Percentiles rank a stretch among this genome's conserved stretches.
Conservation (phyloP, 2,329 filamentous ascomycete species). For the Sphaerulina vaccinii region DNA sequence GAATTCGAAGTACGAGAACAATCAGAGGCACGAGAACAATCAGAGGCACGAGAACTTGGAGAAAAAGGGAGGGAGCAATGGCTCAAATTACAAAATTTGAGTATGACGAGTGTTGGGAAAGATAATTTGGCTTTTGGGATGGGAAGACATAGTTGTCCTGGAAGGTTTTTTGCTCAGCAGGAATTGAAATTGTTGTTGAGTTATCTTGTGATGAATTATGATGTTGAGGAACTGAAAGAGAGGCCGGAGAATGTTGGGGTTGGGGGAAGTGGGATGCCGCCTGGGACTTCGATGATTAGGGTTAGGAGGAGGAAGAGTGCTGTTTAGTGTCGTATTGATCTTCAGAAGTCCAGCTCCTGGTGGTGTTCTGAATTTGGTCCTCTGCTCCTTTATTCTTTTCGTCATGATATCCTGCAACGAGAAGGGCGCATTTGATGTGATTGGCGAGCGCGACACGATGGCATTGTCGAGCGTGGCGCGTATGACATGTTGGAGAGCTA, state of each 20-base stretch:
- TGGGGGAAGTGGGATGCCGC: conserved; percentile 5
- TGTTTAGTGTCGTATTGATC: no score
- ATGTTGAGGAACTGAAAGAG: conserved; percentile 31
- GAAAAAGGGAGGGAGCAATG: conserved; percentile 13
- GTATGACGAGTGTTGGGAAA: conserved; percentile 32
- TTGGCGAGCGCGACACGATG: no score
- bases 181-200: conserved; percentile 38
- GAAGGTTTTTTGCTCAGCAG: conserved; percentile 31
- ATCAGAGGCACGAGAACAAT: conserved; percentile 8
- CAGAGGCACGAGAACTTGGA: conserved; percentile 10
- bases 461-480: no score
- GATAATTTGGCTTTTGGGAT: conserved; percentile 35
- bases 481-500: no score
- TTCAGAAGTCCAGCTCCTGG: no score
- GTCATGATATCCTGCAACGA: no score
- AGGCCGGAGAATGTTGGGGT: conserved; percentile 7
- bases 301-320: conserved; percentile 5
- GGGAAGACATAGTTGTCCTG: conserved; percentile 38
- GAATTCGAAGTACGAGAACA: conserved; percentile 24
- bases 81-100: conserved; percentile 27
- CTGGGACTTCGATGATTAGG: background rate
- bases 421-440: no score
- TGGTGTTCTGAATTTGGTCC: no score
- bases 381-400: no score
- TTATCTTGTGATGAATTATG: conserved; percentile 41